Percentiles rank a stretch among this genome's conserved stretches.
Conservation (phyloP, 2,329 filamentous ascomycete species). For the Colletotrichum navitas region DNA sequence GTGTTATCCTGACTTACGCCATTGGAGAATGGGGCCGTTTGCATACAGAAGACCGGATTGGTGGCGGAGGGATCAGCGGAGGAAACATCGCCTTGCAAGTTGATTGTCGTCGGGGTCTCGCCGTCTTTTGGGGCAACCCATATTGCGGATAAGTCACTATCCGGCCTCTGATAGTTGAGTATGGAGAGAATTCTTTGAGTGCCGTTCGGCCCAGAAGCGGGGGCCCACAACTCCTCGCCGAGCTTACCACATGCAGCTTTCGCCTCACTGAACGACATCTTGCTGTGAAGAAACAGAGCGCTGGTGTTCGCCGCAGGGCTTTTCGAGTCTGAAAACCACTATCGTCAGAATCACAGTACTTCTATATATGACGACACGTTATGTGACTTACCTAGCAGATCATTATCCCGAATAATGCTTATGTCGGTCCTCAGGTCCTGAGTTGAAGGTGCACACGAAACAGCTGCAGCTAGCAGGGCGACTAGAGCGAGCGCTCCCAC, state of each 20-base stretch:
- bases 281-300: conserved; percentile 52
- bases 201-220: conserved; percentile 48
- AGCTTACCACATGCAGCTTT: conserved; percentile 50
- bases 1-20: conserved; percentile 49
- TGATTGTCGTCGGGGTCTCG: conserved; percentile 46
- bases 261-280: conserved; percentile 48
- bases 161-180: conserved; percentile 49
- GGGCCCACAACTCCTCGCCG: conserved; percentile 57
- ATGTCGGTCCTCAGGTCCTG: conserved; percentile 52
- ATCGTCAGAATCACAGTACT: conserved; percentile 4
- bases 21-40: conserved; percentile 58
- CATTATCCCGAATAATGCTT: conserved; percentile 56
- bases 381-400: conserved; percentile 53
- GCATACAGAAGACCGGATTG: conserved; percentile 57
- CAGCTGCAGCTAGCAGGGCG: conserved; percentile 43
- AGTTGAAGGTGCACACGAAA: conserved; percentile 50
- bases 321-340: conserved; percentile 46
- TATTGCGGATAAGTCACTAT: conserved; percentile 47
- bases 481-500: conserved; percentile 34
- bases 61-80: conserved; percentile 33
- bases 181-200: conserved; percentile 54
- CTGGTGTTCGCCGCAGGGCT: conserved; percentile 51
- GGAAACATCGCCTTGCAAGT: conserved; percentile 46
- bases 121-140: conserved; percentile 51
- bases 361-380: neutral